phyloP scores from a whole-genome alignment of 768 basidiomycete species.

The Auricularia sp. region DNA sequence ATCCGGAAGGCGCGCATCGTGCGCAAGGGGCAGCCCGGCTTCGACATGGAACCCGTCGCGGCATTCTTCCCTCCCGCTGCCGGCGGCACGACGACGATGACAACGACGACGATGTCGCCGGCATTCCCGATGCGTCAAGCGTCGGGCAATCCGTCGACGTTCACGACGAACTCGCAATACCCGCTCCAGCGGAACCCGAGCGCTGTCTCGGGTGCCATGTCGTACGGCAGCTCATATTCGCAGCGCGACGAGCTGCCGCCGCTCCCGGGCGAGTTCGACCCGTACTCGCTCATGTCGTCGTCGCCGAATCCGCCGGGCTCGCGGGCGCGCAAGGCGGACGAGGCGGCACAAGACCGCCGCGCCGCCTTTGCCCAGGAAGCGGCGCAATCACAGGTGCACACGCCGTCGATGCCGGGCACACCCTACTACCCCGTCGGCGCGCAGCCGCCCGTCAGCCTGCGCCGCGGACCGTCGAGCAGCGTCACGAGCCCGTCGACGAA shows the following conservation, averaged over 20 bases:
- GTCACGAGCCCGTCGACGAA: not conserved
- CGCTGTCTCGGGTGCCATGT: not conserved
- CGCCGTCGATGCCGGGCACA: not conserved
- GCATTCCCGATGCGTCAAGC: not conserved
- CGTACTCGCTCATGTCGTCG: not conserved
- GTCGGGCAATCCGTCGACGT: not conserved
- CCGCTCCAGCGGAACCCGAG: not conserved
- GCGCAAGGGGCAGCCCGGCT: not conserved
- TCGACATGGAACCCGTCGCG: conserved; percentile 2
- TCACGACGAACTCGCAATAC: not conserved
- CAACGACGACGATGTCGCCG: not conserved
- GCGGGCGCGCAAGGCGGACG: not conserved
- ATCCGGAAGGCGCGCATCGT: not conserved
- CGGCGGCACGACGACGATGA: not conserved
- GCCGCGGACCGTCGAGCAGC: not conserved
- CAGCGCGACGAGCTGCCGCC: conserved; percentile 1
- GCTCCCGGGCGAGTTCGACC: conserved; percentile 1
- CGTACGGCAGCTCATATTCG: not conserved
- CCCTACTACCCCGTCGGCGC: not conserved
- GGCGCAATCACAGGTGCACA: not conserved
- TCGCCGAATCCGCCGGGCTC: not conserved
- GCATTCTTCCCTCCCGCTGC: not conserved
- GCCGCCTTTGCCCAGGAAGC: not conserved
- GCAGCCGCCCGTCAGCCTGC: not conserved
- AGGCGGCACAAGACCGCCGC: not conserved